phyloP scores from a whole-genome alignment of 2,329 filamentous ascomycete genomes.

The Ophiostoma tasmaniense region DNA sequence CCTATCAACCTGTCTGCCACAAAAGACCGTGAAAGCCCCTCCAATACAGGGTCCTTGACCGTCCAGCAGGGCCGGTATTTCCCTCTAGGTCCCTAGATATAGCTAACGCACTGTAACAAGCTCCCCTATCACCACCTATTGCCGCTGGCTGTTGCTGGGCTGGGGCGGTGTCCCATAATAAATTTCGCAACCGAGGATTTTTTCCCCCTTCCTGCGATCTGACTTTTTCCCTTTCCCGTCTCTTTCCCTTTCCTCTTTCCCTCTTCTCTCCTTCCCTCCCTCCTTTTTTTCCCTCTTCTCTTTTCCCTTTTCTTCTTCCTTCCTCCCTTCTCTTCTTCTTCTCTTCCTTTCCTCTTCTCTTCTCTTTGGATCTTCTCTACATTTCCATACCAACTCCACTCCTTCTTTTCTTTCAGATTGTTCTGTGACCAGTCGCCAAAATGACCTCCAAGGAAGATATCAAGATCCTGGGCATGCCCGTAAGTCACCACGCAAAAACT shows the following conservation, averaged over 20 bases:
- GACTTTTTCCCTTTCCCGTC: constrained; percentile 27
- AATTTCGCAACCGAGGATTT: constrained; percentile 29
- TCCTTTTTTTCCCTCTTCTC: constrained; percentile 9
- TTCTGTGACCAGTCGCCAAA: constrained; percentile 39
- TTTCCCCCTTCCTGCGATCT: constrained; percentile 22
- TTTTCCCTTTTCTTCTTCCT: constrained; percentile 4
- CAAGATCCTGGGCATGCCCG: constrained; percentile 59
- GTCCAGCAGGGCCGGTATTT: neutral
- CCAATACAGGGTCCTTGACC: neutral
- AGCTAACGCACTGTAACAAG: neutral
- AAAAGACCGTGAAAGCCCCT: neutral
- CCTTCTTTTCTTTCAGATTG: constrained; percentile 27
- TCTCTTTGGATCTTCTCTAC: constrained; percentile 26
- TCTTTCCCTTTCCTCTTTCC: constrained; percentile 6
- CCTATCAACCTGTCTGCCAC: neutral
- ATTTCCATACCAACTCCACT: constrained; percentile 28
- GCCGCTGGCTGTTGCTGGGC: constrained; percentile 5
- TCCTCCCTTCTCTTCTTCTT: constrained; percentile 6
- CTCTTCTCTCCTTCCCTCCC: constrained; percentile 2
- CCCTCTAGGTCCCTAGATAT: neutral
- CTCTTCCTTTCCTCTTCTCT: constrained; percentile 26
- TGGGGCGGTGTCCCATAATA: constrained; percentile 17
- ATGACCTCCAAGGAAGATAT: constrained; percentile 49
- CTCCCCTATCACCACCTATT: neutral
- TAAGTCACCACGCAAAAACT: constrained; percentile 39